Evolutionary conservation across 1,284 basidiomycete genomes (phyloP).

Genomic region (Fomitopsis schrenkii): DNA sequence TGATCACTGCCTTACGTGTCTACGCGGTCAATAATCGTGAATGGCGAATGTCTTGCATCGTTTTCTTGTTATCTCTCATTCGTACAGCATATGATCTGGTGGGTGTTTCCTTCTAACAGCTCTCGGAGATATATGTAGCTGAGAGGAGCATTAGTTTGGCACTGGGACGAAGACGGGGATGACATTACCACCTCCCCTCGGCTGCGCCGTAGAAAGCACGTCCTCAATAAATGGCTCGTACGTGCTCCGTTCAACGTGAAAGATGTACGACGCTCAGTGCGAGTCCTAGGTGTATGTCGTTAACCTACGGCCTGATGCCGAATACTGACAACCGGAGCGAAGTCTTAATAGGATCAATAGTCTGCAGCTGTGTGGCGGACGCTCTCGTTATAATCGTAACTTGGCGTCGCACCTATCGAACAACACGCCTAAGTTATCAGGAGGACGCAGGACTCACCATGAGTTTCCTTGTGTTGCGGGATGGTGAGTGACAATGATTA

Average conservation of each 20-base stretch:
- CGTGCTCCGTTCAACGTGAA: not conserved
- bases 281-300: too few species aligned
- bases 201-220: not conserved
- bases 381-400: too few species aligned
- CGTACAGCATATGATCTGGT: not conserved
- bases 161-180: not conserved
- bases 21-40: not conserved
- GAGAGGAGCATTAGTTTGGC: not conserved
- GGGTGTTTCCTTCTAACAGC: not conserved
- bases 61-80: not conserved
- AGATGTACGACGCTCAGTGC: too few species aligned
- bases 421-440: too few species aligned
- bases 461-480: not conserved
- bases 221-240: not conserved
- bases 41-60: not conserved
- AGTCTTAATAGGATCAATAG: too few species aligned
- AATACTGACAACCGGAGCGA: too few species aligned
- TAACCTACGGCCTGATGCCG: too few species aligned
- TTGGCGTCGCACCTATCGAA: too few species aligned
- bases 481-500: not conserved
- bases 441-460: not conserved
- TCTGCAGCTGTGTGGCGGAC: too few species aligned
- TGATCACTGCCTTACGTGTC: not conserved
- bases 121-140: not conserved
- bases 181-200: not conserved